Conservation (phyloP, 139 green algal species). For the Deuterostichococcus epilithicus region DNA sequence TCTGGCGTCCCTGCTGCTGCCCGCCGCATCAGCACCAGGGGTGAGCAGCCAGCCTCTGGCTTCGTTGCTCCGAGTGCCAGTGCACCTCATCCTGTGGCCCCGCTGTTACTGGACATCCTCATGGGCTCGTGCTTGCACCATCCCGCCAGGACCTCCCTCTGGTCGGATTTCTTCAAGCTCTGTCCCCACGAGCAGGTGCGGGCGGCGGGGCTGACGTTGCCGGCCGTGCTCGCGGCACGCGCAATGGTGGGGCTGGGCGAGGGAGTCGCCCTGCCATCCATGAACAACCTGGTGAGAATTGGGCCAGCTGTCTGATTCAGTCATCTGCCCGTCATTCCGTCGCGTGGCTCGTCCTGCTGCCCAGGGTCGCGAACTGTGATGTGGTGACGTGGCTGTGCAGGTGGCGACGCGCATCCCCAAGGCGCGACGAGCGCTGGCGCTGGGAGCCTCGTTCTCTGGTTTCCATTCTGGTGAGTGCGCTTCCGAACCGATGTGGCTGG, state of each 20-base stretch:
- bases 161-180: not conserved
- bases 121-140: no score
- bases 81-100: not conserved
- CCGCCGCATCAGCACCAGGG: slow-evolving; percentile 30
- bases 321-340: no score
- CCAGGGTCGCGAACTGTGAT: no score
- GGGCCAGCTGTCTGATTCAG: no score
- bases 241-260: slow-evolving; percentile 83
- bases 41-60: not conserved
- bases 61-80: not conserved
- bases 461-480: slow-evolving; percentile 69
- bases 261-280: slow-evolving; percentile 86
- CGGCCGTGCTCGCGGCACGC: slow-evolving; percentile 58
- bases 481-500: not conserved
- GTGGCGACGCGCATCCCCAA: slow-evolving; percentile 61
- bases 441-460: slow-evolving; percentile 71
- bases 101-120: no score
- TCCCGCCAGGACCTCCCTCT: no score
- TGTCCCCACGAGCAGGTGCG: slow-evolving; percentile 6
- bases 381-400: not conserved
- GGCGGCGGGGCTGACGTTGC: slow-evolving; percentile 48
- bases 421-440: slow-evolving; percentile 45
- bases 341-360: no score
- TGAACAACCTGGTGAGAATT: slow-evolving; percentile 87
- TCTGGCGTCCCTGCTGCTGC: slow-evolving; percentile 69